phyloP scores from a whole-genome alignment of 768 basidiomycete genomes.

The Mycena haematopus region DNA sequence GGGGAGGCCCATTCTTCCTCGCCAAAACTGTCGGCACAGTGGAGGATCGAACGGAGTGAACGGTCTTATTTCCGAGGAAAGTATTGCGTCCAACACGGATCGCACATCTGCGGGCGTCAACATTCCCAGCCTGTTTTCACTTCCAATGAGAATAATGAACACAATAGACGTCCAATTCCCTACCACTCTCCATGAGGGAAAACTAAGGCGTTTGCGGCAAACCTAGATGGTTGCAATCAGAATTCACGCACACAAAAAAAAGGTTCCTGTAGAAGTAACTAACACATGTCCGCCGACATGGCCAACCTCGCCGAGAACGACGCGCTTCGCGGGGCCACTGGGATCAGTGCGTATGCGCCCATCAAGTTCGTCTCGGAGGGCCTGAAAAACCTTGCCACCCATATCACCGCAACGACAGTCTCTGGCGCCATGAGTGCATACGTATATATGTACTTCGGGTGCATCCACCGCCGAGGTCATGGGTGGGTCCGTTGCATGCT shows the following conservation, averaged over 20 bases:
- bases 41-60: slow-evolving; percentile 40
- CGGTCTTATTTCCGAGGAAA: slow-evolving; percentile 39
- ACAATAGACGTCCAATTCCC: slow-evolving; percentile 28
- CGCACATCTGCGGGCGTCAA: slow-evolving; percentile 65
- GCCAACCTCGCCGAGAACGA: slow-evolving; percentile 68
- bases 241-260: background rate
- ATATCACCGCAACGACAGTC: slow-evolving; percentile 81
- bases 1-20: slow-evolving; percentile 72
- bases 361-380: slow-evolving; percentile 60
- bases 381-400: slow-evolving; percentile 61
- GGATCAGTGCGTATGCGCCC: slow-evolving; percentile 41
- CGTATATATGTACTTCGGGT: slow-evolving; percentile 54
- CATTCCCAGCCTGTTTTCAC: slow-evolving; percentile 61
- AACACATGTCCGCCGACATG: slow-evolving; percentile 90
- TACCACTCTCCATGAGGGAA: slow-evolving; percentile 81
- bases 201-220: slow-evolving; percentile 72
- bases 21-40: slow-evolving; percentile 60
- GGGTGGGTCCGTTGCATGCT: slow-evolving; percentile 34
- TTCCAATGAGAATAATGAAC: slow-evolving; percentile 2
- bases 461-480: slow-evolving; percentile 21
- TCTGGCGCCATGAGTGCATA: slow-evolving; percentile 80
- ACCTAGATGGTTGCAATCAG: slow-evolving; percentile 41
- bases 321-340: slow-evolving; percentile 31
- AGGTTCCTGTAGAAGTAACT: slow-evolving; percentile 35
- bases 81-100: slow-evolving; percentile 52